A percentile compares a stretch with the other conserved stretches of the same genome.
These are phyloP conservation scores for Forsythia suspensa DNA, from an alignment of 257 asterid species.

Conservation along the genomic window DNA sequence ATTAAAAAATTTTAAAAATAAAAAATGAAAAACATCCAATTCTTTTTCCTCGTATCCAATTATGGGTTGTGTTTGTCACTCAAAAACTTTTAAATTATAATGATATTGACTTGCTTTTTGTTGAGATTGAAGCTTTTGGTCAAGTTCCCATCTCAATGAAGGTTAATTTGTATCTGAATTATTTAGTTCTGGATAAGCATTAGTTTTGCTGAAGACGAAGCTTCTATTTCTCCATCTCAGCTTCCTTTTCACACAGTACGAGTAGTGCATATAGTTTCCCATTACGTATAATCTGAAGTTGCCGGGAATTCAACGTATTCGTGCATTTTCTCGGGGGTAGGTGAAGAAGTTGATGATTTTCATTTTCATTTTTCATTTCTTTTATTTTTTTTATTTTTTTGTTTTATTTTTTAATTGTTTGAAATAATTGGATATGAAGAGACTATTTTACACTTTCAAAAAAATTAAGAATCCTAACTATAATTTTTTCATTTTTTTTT, in stretches of 20 bases:
- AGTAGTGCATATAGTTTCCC: background rate
- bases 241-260: background rate
- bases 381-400: too few species aligned
- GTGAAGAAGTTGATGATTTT: too few species aligned
- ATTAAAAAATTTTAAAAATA: too few species aligned
- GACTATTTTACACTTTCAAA: too few species aligned
- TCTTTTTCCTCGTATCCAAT: background rate
- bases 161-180: background rate
- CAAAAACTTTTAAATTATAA: background rate
- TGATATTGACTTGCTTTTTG: background rate
- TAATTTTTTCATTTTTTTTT: too few species aligned
- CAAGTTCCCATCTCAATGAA: slow-evolving; percentile 14
- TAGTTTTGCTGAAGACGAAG: background rate
- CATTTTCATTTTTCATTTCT: too few species aligned
- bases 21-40: too few species aligned
- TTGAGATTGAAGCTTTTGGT: slow-evolving; percentile 2
- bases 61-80: background rate
- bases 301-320: background rate
- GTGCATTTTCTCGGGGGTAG: too few species aligned
- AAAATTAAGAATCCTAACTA: too few species aligned
- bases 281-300: background rate
- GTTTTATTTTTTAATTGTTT: too few species aligned
- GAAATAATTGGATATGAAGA: too few species aligned
- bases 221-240: background rate
- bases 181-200: background rate